Percentiles rank a stretch among this genome's conserved stretches.
Evolutionary conservation across 2,329 filamentous ascomycete genomes (phyloP).

Genomic region (Coniochaeta hoffmannii): DNA sequence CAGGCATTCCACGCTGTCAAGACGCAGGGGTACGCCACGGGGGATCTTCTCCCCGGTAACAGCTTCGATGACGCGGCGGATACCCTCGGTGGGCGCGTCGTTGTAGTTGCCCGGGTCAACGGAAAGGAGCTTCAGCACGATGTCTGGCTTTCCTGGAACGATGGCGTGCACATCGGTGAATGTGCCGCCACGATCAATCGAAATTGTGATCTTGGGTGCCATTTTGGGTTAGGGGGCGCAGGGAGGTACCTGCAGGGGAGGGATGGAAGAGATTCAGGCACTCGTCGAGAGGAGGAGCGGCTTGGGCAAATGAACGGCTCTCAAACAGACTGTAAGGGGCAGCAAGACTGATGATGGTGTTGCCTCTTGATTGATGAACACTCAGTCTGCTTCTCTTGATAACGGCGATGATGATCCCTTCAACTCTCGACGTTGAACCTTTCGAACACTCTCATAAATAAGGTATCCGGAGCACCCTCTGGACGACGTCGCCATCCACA

Average conservation of each 20-base stretch:
- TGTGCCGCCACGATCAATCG: slow-evolving; percentile 50
- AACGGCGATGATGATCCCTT: neutral
- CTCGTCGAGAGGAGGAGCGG: no score
- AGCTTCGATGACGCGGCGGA: slow-evolving; percentile 38
- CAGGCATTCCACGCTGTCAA: slow-evolving; percentile 20
- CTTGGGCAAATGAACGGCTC: no score
- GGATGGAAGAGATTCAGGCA: neutral
- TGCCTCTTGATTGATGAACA: no score
- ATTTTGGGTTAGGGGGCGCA: neutral
- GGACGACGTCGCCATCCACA: neutral
- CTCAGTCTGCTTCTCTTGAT: neutral
- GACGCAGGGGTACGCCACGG: slow-evolving; percentile 53
- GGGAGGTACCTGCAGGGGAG: neutral
- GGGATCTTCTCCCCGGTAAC: slow-evolving; percentile 44
- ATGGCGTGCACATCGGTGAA: slow-evolving; percentile 60
- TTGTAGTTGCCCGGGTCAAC: slow-evolving; percentile 61
- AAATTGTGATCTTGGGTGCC: slow-evolving; percentile 7
- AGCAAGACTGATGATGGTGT: no score
- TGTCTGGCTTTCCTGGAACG: slow-evolving; percentile 54
- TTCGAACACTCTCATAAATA: neutral
- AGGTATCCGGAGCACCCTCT: neutral
- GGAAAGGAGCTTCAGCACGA: slow-evolving; percentile 61
- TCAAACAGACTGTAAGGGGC: no score
- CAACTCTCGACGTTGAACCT: neutral
- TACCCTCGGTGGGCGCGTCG: slow-evolving; percentile 62